Evolutionary conservation across 768 basidiomycete species (phyloP).

Genomic region (Chalciporus piperatus): DNA sequence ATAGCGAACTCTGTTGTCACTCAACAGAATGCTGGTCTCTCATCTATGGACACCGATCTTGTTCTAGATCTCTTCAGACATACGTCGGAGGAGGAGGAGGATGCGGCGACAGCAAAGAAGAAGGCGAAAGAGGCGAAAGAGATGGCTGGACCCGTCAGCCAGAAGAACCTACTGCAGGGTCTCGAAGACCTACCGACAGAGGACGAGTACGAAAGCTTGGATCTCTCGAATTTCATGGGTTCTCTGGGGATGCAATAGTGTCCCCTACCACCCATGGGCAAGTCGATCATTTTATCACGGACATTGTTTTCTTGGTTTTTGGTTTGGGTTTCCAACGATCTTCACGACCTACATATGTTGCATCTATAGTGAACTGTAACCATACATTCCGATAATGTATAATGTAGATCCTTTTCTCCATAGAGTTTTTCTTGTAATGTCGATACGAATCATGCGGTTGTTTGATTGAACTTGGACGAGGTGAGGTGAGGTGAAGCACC

Average conservation of each 20-base stretch:
- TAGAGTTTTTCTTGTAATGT: slow-evolving; percentile 16
- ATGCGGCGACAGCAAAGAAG: slow-evolving; percentile 48
- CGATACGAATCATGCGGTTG: not conserved
- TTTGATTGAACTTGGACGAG: not conserved
- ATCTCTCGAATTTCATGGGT: slow-evolving; percentile 84
- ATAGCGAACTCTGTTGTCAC: slow-evolving; percentile 96
- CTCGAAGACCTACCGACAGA: slow-evolving; percentile 90
- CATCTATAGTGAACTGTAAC: slow-evolving; percentile 35
- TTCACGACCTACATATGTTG: slow-evolving; percentile 28
- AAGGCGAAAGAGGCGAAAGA: slow-evolving; percentile 53
- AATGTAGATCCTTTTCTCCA: slow-evolving; percentile 24
- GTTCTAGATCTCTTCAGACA: slow-evolving; percentile 91
- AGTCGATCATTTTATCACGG: no score
- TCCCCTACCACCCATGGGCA: not conserved
- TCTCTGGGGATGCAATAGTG: slow-evolving; percentile 57
- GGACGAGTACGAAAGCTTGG: slow-evolving; percentile 88
- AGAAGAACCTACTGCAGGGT: slow-evolving; percentile 85
- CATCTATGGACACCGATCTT: slow-evolving; percentile 96
- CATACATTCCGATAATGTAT: slow-evolving; percentile 34
- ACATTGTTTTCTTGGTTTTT: slow-evolving; percentile 1
- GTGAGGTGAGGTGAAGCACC: no score
- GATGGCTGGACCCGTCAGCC: slow-evolving; percentile 54
- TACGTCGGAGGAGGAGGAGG: slow-evolving; percentile 75
- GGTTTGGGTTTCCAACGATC: slow-evolving; percentile 3
- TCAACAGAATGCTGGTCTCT: slow-evolving; percentile 91